Evolutionary conservation across 2,329 filamentous ascomycete species (phyloP), one percentile per base, ranked within the genome.

Genomic region (Apiospora kogelbergensis): DNA sequence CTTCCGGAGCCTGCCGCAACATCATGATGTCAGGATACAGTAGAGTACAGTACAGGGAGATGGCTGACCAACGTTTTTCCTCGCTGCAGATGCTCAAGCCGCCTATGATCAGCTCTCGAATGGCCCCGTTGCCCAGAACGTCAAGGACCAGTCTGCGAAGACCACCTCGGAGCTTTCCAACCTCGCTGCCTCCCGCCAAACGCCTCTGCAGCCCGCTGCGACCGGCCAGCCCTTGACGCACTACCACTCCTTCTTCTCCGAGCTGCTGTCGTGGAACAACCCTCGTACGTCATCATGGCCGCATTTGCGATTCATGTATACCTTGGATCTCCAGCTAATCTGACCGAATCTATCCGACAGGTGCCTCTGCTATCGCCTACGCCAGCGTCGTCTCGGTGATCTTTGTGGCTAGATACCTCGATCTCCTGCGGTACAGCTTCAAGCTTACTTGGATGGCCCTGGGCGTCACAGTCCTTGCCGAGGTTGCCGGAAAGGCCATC

Each of bases 181-280:
- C 78, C 83, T 90, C 64, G 87, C 87, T 74, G 84, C 84, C 71
- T 78, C 87, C 73, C 87, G 88, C 76, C 84, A 84, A 76, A 86
- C 86, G 65, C 88, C 88, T 68, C 72, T 80, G 66, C 81, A 82
- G 69, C 83, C 83, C 42, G 84, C 88, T 75, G 87, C 86, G 71
- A 89, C 87, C 63, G 88, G 87, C 74, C 88, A 91, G 79, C 86
- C 86, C 66, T 80, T 91, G 76, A 91, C 89, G 70, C 88, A 91
- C 80, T 92, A 91, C 79, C 89, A 92, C 82, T 91, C 89, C 20
- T 88, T 91, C 81, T 92, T 92, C 80, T 87, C 86, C 66, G 88
- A 90, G 78, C 84, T 92, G 69, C 83, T 92, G 71, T 91, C 89
- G 73, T 92, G 90, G 89, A 85, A 90, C 77, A 89, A 90, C 78